Percentiles rank a stretch among this genome's conserved stretches.
Evolutionary conservation across 2,329 filamentous ascomycete genomes (phyloP).

Genomic region (Aspergillus brunneoviolaceus): DNA sequence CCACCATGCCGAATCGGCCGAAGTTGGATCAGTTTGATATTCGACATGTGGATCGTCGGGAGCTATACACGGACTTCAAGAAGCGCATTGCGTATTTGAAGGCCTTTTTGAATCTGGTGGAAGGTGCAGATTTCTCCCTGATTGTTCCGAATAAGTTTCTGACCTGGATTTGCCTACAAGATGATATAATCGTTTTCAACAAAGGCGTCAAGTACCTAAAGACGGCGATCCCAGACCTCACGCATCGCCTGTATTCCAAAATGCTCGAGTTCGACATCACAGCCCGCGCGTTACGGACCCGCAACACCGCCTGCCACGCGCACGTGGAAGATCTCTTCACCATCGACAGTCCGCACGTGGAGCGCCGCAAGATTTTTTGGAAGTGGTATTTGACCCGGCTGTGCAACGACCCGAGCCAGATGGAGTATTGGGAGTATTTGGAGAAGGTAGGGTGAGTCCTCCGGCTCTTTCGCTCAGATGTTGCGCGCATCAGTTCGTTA

Average conservation of each 20-base stretch:
- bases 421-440: conserved; percentile 14
- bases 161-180: neutral
- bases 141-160: neutral
- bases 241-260: conserved; percentile 14
- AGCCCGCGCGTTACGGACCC: conserved; percentile 12
- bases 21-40: conserved; percentile 4
- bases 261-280: conserved; percentile 17
- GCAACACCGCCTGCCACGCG: conserved; percentile 10
- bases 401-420: conserved; percentile 10
- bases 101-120: conserved; percentile 10
- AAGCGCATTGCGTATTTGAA: conserved; percentile 12
- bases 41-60: conserved; percentile 5
- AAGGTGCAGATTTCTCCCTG: neutral
- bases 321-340: conserved; percentile 12
- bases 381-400: conserved; percentile 17
- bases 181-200: conserved; percentile 12
- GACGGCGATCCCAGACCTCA: conserved; percentile 9
- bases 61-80: conserved; percentile 14
- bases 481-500: neutral
- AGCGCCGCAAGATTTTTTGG: conserved; percentile 16
- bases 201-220: conserved; percentile 12
- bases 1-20: neutral
- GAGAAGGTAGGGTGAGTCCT: conserved; percentile 14
- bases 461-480: too few relatives aligned
- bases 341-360: conserved; percentile 14